phyloP scores from a whole-genome alignment of 495 filamentous ascomycete species.

The Xylaria castorea region DNA sequence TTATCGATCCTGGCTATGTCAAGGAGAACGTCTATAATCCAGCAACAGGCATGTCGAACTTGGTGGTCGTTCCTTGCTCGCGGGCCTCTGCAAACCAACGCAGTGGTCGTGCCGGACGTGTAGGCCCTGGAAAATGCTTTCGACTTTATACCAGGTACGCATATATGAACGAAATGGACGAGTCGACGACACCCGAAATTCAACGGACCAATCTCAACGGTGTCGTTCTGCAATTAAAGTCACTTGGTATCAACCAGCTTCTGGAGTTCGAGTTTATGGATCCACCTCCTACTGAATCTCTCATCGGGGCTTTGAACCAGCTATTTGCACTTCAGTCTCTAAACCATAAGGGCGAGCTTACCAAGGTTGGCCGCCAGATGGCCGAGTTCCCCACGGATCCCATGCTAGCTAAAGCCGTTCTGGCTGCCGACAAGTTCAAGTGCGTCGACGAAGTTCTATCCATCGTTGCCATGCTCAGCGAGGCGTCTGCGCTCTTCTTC shows the following conservation, averaged over 20 bases:
- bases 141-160: slow-evolving; percentile 94
- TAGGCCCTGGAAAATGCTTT: slow-evolving; percentile 94
- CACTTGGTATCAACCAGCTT: slow-evolving; percentile 91
- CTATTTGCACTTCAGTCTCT: slow-evolving; percentile 91
- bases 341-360: slow-evolving; percentile 88
- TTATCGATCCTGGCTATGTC: slow-evolving; percentile 90
- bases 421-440: slow-evolving; percentile 85
- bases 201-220: slow-evolving; percentile 87
- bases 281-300: slow-evolving; percentile 85
- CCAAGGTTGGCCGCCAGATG: slow-evolving; percentile 93
- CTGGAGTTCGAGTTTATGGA: slow-evolving; percentile 98
- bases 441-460: slow-evolving; percentile 96
- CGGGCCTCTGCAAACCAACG: slow-evolving; percentile 94
- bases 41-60: slow-evolving; percentile 86
- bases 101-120: slow-evolving; percentile 89
- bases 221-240: slow-evolving; percentile 86
- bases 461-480: slow-evolving; percentile 92
- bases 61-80: slow-evolving; percentile 91
- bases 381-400: slow-evolving; percentile 95
- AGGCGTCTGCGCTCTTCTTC: slow-evolving; percentile 89
- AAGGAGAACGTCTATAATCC: slow-evolving; percentile 97
- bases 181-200: slow-evolving; percentile 93
- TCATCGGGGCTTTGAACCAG: slow-evolving; percentile 90
- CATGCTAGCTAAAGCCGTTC: slow-evolving; percentile 88
- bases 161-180: slow-evolving; percentile 92